phyloP scores from a whole-genome alignment of 345 rosid species.

The Pseudoturritis turrita region DNA sequence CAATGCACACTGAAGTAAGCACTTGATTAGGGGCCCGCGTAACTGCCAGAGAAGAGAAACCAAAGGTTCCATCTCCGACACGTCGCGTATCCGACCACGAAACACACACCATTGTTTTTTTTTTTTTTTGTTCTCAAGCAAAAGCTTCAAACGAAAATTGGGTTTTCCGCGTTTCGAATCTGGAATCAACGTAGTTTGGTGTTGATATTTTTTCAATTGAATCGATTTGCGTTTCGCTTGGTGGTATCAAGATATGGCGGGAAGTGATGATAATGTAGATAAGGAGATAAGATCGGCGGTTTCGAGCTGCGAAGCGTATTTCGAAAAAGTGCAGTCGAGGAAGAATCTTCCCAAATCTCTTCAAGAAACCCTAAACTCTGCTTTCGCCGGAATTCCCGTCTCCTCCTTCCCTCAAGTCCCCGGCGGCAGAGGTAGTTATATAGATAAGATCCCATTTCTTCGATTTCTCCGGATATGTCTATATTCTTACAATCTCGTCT shows the following conservation, averaged over 20 bases:
- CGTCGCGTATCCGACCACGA: slow-evolving; percentile 19
- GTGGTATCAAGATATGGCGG: slow-evolving; percentile 39
- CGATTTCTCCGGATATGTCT: background rate
- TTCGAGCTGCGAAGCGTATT: slow-evolving; percentile 62
- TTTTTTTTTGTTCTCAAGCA: background rate
- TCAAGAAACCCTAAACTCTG: slow-evolving; percentile 68
- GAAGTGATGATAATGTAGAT: slow-evolving; percentile 14
- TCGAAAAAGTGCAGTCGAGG: slow-evolving; percentile 62
- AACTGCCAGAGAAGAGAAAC: slow-evolving; percentile 9
- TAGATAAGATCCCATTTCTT: background rate
- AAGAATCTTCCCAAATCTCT: slow-evolving; percentile 65
- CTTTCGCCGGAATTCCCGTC: slow-evolving; percentile 67
- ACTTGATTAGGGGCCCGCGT: background rate
- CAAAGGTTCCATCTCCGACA: slow-evolving; percentile 9
- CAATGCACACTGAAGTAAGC: background rate
- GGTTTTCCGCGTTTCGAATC: background rate
- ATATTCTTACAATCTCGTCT: background rate
- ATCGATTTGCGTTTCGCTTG: background rate
- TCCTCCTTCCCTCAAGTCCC: slow-evolving; percentile 80
- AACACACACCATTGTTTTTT: background rate
- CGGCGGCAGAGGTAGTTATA: slow-evolving; percentile 56
- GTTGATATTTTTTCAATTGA: background rate
- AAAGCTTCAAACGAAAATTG: background rate
- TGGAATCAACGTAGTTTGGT: background rate
- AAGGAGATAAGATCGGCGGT: slow-evolving; percentile 33